Evolutionary conservation across 192 early-diverging fungal genomes (phyloP).

Genomic region (Entomortierella parvispora): DNA sequence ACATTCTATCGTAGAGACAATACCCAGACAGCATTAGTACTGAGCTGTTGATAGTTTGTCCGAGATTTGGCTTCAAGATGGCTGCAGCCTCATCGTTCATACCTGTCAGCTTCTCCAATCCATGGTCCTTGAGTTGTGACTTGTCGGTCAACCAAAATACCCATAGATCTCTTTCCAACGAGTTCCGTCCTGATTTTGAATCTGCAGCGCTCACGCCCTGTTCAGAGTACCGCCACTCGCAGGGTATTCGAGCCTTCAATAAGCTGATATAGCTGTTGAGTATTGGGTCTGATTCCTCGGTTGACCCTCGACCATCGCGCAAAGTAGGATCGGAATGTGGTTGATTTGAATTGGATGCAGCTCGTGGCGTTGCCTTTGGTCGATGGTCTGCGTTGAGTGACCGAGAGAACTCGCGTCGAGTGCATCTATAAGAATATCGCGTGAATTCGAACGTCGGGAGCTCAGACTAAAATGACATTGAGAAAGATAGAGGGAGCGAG

Average conservation of each 20-base stretch:
- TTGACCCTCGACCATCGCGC: neutral
- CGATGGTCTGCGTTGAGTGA: slow-evolving; percentile 27
- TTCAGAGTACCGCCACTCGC: slow-evolving; percentile 38
- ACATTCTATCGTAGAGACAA: slow-evolving; percentile 12
- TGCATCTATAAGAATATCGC: slow-evolving; percentile 36
- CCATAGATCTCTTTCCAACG: slow-evolving; percentile 40
- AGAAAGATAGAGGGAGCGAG: neutral
- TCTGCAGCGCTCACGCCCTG: neutral
- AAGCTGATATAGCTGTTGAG: slow-evolving; percentile 33
- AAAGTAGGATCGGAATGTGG: neutral
- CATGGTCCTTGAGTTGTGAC: slow-evolving; percentile 32
- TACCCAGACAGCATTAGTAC: neutral
- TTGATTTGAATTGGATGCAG: slow-evolving; percentile 2
- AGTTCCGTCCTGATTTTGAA: neutral
- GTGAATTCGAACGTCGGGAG: slow-evolving; percentile 51
- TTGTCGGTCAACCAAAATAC: slow-evolving; percentile 48
- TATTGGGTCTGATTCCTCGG: slow-evolving; percentile 35
- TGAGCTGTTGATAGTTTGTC: too few species aligned
- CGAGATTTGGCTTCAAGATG: too few species aligned
- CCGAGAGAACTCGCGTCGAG: slow-evolving; percentile 25
- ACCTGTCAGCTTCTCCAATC: slow-evolving; percentile 35
- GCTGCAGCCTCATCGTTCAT: too few species aligned
- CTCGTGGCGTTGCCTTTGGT: slow-evolving; percentile 11
- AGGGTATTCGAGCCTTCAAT: slow-evolving; percentile 33
- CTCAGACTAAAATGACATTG: slow-evolving; percentile 33